A percentile compares a stretch with the other conserved stretches of the same genome.
phyloP scores from a whole-genome alignment of 495 filamentous ascomycete genomes.

The Sabuloglossum arenarium region DNA sequence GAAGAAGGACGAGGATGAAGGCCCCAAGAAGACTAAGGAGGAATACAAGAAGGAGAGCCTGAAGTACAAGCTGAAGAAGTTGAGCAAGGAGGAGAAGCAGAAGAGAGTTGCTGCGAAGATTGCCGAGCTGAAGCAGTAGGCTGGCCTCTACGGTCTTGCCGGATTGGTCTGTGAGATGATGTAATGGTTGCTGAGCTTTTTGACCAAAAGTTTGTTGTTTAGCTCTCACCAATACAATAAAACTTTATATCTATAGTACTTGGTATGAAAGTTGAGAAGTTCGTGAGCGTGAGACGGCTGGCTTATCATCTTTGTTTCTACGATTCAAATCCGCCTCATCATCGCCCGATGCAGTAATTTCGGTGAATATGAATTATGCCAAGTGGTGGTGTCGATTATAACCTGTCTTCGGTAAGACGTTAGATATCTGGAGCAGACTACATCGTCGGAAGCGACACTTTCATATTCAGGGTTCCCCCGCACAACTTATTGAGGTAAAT shows the following conservation, averaged over 20 bases:
- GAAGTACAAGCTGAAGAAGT: slow-evolving; percentile 62
- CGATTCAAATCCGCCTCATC: background rate
- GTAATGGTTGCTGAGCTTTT: background rate
- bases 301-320: background rate
- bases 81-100: slow-evolving; percentile 58
- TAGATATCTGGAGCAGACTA: no score
- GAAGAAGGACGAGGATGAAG: slow-evolving; percentile 73
- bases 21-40: slow-evolving; percentile 77
- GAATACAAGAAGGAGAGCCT: slow-evolving; percentile 90
- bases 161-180: background rate
- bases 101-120: slow-evolving; percentile 77
- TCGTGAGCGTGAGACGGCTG: background rate
- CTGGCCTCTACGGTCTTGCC: background rate
- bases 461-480: background rate
- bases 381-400: background rate
- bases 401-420: background rate
- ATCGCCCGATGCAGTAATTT: no score
- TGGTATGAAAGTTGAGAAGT: background rate
- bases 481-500: background rate
- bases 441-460: background rate
- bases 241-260: background rate
- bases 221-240: background rate
- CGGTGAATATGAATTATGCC: no score
- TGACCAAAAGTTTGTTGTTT: background rate
- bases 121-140: slow-evolving; percentile 36